Evolutionary conservation across 768 basidiomycete genomes (phyloP).

Genomic region (Porpolomopsis calyptriformis): DNA sequence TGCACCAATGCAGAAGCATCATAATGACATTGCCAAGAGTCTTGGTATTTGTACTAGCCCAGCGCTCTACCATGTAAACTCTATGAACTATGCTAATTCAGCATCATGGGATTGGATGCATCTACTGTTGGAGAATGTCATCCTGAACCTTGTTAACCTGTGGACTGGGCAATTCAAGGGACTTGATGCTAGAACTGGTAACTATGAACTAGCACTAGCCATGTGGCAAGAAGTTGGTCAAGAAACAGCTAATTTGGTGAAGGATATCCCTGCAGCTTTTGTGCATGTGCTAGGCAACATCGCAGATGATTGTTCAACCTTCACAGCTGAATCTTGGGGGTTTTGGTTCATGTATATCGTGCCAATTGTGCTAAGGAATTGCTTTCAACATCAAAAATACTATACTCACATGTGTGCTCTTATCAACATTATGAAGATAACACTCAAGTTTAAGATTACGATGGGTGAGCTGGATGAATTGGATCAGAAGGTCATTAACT

Average conservation of each 20-base stretch:
- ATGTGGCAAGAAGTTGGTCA: conserved; percentile 28
- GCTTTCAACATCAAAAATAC: conserved; percentile 22
- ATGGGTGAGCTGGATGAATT: conserved; percentile 18
- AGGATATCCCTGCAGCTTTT: conserved; percentile 24
- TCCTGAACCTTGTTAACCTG: conserved; percentile 25
- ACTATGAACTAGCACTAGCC: conserved; percentile 16
- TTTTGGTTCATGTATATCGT: conserved; percentile 31
- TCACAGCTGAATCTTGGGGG: conserved; percentile 27
- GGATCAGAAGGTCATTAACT: conserved; percentile 19
- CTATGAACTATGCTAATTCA: conserved; percentile 11
- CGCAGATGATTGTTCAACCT: conserved; percentile 13
- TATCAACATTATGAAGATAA: conserved; percentile 24
- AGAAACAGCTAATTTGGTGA: conserved; percentile 19
- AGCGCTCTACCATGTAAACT: neutral
- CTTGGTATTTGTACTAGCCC: neutral
- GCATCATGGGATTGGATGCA: conserved; percentile 39
- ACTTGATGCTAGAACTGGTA: conserved; percentile 19
- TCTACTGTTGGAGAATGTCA: conserved; percentile 31
- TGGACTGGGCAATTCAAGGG: conserved; percentile 34
- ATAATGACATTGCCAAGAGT: neutral
- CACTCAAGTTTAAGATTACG: conserved; percentile 23
- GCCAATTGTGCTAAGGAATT: conserved; percentile 24
- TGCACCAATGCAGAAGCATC: no score
- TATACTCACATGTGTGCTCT: conserved; percentile 28
- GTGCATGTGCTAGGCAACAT: conserved; percentile 20